Base-by-base conservation (phyloP, 768 basidiomycete species). In the Leccinum barrowsii region DNA sequence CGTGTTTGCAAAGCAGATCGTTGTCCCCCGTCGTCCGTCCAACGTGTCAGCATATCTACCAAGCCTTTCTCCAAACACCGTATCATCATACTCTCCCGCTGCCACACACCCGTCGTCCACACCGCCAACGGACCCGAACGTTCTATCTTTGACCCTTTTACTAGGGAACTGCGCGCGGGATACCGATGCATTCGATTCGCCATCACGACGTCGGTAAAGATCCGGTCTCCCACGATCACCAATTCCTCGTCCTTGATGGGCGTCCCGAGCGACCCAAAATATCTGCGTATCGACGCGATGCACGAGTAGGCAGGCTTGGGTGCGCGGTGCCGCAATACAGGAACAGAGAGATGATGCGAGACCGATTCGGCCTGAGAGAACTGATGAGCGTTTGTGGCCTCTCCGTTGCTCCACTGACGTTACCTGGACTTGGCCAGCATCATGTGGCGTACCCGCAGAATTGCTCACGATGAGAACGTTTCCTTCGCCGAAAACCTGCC, bases 381-480 rank as follows among this genome's bases (percentile, higher is more conserved):
- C 15, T 17, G 12, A 32, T 52, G 32, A 52, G 54, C 19, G 4
- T 17, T 2, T 5, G 28, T 3, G 17, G 5, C 19, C 2, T 2
- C 6, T 7, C 10, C 17, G 13, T 11, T 42, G 26, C 46, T 21
- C 10, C 7, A 0, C 4, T 2, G 26, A 51, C 77, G 81, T 64
- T 62, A 92, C 95, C 74, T 94, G 90, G 48, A 98, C 82, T 13
- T 85, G 85, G 19, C 87, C 89, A 0, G 86, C 77, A 62, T 92
- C 92, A 56, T 85, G 79, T 57, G 77, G 81, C 24, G 92, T 90
- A 2, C 96, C 95, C 0, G 93, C 93, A 19, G 95, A 94, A 70
- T 99, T 99, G 72, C 91, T 93, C 34, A 98, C 95, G 49, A 98
- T 84, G 60, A 99, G 76, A 5, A 99, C 83, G 59, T 92, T 89